phyloP scores from a whole-genome alignment of 306 rosid species.

The Casuarina equisetifolia region DNA sequence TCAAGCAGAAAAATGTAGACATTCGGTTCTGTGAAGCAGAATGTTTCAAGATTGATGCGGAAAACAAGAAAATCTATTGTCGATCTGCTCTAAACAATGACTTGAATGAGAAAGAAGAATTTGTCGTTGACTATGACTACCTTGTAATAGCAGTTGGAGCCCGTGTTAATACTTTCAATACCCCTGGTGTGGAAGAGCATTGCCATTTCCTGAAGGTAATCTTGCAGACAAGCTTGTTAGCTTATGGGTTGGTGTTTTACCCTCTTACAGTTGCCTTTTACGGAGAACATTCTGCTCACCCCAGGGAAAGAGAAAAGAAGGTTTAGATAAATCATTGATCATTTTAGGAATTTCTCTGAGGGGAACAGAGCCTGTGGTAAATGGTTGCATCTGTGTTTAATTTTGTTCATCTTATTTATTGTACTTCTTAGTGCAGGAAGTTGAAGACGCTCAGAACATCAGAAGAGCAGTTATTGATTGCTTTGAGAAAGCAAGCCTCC shows the following conservation, averaged over 20 bases:
- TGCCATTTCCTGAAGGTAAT: slow-evolving; percentile 93
- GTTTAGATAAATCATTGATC: neutral
- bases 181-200: slow-evolving; percentile 92
- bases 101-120: slow-evolving; percentile 65
- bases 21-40: slow-evolving; percentile 75
- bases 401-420: slow-evolving; percentile 20
- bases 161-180: slow-evolving; percentile 89
- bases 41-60: slow-evolving; percentile 86
- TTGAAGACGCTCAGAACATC: slow-evolving; percentile 97
- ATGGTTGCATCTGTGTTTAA: neutral
- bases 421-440: slow-evolving; percentile 66
- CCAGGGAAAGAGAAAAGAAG: neutral
- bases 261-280: neutral
- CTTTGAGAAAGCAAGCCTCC: slow-evolving; percentile 88
- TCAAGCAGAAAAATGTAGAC: slow-evolving; percentile 62
- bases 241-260: neutral
- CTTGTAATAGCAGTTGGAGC: slow-evolving; percentile 81
- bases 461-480: slow-evolving; percentile 90
- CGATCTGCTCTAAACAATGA: slow-evolving; percentile 52
- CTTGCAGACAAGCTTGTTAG: slow-evolving; percentile 10
- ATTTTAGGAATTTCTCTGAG: slow-evolving; percentile 6
- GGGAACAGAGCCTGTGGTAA: neutral
- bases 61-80: slow-evolving; percentile 76
- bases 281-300: neutral
- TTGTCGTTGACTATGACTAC: slow-evolving; percentile 77